Percentiles rank a stretch among this genome's conserved stretches.
Conservation (phyloP, 176 grass and related monocot genomes). For the Elaeis guineensis region DNA sequence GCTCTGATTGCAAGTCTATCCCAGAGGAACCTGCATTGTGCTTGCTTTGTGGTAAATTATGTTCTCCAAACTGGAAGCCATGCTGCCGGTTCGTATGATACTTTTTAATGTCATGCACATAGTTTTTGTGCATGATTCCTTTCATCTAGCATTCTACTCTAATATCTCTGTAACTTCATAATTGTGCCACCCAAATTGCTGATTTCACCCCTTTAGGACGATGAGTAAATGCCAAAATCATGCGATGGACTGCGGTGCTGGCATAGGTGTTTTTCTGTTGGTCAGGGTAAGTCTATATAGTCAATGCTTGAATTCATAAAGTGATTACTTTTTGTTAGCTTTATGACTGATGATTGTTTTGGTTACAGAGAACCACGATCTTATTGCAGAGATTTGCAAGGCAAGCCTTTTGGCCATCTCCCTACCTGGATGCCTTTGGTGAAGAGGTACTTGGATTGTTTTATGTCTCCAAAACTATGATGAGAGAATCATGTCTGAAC, state of each 20-base stretch:
- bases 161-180: no score
- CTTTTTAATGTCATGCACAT: constrained; percentile 6
- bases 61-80: constrained; percentile 78
- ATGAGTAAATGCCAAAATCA: constrained; percentile 77
- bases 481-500: no score
- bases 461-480: no score
- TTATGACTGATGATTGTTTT: not conserved
- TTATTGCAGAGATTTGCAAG: constrained; percentile 84
- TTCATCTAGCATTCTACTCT: no score
- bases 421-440: constrained; percentile 82
- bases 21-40: constrained; percentile 92
- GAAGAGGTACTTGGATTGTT: constrained; percentile 54
- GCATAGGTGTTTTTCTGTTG: constrained; percentile 90
- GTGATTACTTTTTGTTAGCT: constrained; percentile 17
- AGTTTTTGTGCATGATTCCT: no score
- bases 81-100: constrained; percentile 63
- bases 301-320: constrained; percentile 5
- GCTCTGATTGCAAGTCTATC: constrained; percentile 60
- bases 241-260: constrained; percentile 71
- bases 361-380: constrained; percentile 79
- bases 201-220: constrained; percentile 33
- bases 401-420: constrained; percentile 85
- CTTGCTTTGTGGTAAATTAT: constrained; percentile 83
- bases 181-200: constrained; percentile 10
- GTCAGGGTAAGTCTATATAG: constrained; percentile 56